Base-by-base conservation (phyloP, 768 basidiomycete genomes). In the Lyophyllum atratum region DNA sequence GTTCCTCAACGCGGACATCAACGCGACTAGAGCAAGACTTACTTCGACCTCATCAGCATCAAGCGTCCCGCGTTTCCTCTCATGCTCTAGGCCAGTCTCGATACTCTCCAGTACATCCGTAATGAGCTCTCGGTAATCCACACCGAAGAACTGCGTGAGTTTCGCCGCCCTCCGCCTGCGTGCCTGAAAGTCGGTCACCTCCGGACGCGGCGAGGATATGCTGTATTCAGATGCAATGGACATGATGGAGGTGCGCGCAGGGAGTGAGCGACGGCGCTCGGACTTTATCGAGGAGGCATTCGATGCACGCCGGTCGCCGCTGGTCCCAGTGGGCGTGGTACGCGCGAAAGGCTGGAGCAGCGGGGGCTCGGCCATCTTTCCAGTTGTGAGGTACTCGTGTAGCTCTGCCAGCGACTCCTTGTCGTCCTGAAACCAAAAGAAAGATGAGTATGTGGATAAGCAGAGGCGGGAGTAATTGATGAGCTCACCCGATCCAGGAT, bases 111-210 rank as follows among this genome's bases (percentile, higher is more conserved):
- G 71, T 29, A 94, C 82, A 66, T 93, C 89, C 37, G 76, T 79
- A 53, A 93, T 85, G 54, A 93, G 73, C 53, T 90, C 89, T 25
- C 85, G 81, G 70, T 94, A 93, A 68, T 92, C 82, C 40, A 93
- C 92, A 22, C 92, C 92, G 72, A 94, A 94, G 79, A 93, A 93
- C 72, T 87, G 81, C 25, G 89, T 87, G 58, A 94, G 79, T 76
- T 94, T 94, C 59, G 92, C 91, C 4, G 91, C 92, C 56, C 86
- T 78, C 40, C 85, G 76, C 52, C 92, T 78, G 46, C 91, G 85
- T 54, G 80, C 69, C 69, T 93, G 88, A 77, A 93, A 93, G 57
- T 79, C 74, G 14, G 74, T 74, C 58, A 77, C 59, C 11, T 83
- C 78, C 3, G 80, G 75, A 55, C 77, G 75, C 24, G 79, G 70